phyloP scores from a whole-genome alignment of 345 rosid species.

The Hirschfeldia incana region DNA sequence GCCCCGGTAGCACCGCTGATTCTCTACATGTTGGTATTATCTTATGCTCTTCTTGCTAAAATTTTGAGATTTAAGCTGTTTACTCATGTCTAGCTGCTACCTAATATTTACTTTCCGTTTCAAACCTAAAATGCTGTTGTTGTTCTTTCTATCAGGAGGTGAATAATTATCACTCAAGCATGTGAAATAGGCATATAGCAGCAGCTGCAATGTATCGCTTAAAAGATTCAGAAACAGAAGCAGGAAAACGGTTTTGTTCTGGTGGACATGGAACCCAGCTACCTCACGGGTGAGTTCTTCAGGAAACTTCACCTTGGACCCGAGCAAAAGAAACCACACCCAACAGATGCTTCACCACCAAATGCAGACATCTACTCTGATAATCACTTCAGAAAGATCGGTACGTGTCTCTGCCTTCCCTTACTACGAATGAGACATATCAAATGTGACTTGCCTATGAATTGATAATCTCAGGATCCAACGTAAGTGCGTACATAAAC shows the following conservation, averaged over 20 bases:
- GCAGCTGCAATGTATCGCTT: slow-evolving; percentile 62
- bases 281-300: slow-evolving; percentile 92
- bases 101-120: not conserved
- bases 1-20: no score
- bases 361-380: slow-evolving; percentile 69
- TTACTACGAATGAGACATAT: slow-evolving; percentile 7
- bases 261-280: slow-evolving; percentile 97
- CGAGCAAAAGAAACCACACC: slow-evolving; percentile 60
- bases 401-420: slow-evolving; percentile 36
- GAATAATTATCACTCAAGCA: slow-evolving; percentile 82
- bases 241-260: slow-evolving; percentile 67
- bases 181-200: slow-evolving; percentile 62
- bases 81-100: no score
- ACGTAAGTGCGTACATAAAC: slow-evolving; percentile 81
- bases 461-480: slow-evolving; percentile 59
- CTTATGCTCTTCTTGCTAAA: no score
- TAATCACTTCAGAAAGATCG: slow-evolving; percentile 81
- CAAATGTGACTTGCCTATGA: slow-evolving; percentile 2
- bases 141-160: slow-evolving; percentile 55
- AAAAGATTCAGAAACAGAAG: slow-evolving; percentile 84
- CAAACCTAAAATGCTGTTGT: not conserved
- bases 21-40: no score
- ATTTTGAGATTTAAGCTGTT: no score
- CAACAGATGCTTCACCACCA: slow-evolving; percentile 43
- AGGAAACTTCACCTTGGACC: slow-evolving; percentile 84